phyloP scores from a whole-genome alignment of 2,329 filamentous ascomycete species.

The Blastomyces percursus region DNA sequence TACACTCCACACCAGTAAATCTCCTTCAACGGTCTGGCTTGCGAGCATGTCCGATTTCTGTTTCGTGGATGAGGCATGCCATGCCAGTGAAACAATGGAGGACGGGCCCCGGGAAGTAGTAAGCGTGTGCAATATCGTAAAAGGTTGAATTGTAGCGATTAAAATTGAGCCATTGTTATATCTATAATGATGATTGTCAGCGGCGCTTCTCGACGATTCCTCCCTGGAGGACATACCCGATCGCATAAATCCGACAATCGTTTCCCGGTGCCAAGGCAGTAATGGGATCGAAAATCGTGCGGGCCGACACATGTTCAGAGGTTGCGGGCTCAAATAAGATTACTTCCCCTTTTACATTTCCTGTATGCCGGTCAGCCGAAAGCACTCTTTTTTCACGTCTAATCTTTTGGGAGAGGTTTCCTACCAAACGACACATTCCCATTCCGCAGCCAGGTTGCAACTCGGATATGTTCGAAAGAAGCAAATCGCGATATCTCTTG shows the following conservation, averaged over 20 bases:
- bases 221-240: constrained; percentile 29
- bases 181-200: constrained; percentile 36
- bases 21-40: constrained; percentile 81
- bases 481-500: constrained; percentile 85
- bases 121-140: constrained; percentile 87
- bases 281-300: constrained; percentile 89
- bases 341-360: constrained; percentile 83
- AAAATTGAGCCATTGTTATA: constrained; percentile 93
- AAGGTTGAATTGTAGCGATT: constrained; percentile 81
- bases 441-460: constrained; percentile 91
- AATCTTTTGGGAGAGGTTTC: constrained; percentile 3
- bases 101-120: constrained; percentile 76
- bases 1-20: constrained; percentile 92
- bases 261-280: constrained; percentile 82
- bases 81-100: constrained; percentile 73
- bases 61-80: constrained; percentile 92
- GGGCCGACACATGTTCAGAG: constrained; percentile 79
- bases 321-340: constrained; percentile 90
- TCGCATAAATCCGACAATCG: constrained; percentile 90
- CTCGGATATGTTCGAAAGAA: constrained; percentile 75
- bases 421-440: constrained; percentile 91
- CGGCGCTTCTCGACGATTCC: background rate
- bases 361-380: constrained; percentile 39
- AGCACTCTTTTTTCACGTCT: constrained; percentile 4
- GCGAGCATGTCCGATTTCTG: constrained; percentile 98